Base-by-base conservation (phyloP, 306 rosid genomes). In the Sicyos baderoa region DNA sequence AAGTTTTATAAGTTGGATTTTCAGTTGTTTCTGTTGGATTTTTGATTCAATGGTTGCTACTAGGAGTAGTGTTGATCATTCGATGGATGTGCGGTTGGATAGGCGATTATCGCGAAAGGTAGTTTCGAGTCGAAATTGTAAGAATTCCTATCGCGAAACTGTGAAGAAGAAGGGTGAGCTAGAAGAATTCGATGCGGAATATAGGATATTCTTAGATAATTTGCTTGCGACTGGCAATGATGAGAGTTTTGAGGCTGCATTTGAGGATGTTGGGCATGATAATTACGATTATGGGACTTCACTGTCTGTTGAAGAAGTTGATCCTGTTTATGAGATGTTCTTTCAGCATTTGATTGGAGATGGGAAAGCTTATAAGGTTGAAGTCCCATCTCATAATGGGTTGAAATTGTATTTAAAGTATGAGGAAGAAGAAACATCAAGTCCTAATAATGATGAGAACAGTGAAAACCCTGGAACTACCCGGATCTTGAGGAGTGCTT, bases 281-380 rank as follows among this genome's bases (percentile, higher is more conserved):
- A 54, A 17, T 48, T 13, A 35, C 1, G 10, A 68, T 35, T 18
- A 68, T 42, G 54, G 27, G 52, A 40, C 25, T 74, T 47, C 21
- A 16, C 47, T 1, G 32, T 74, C 35, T 22, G 42, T 53, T 72
- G 76, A 74, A 47, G 68, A 55, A 48, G 10, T 1, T 19, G 86
- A 77, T 80, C 71, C 76, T 73, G 63, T 72, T 15, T 83, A 67
- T 62, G 75, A 15, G 72, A 53, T 47, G 18, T 79, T 79, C 48
- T 61, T 84, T 60, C 75, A 78, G 68, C 74, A 72, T 60, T 72
- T 75, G 74, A 79, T 53, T 74, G 71, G 21, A 57, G 73, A 73
- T 69, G 80, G 82, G 4, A 64, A 74, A 14, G 78, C 82, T 3
- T 83, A 79, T 73, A 68, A 55, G 17, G 27, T 76, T 16, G 68